A percentile compares a stretch with the other conserved stretches of the same genome.
These are phyloP conservation scores for Leptographium wingfieldii DNA, from an alignment of 2,329 filamentous ascomycete genomes.

Conservation along the genomic window DNA sequence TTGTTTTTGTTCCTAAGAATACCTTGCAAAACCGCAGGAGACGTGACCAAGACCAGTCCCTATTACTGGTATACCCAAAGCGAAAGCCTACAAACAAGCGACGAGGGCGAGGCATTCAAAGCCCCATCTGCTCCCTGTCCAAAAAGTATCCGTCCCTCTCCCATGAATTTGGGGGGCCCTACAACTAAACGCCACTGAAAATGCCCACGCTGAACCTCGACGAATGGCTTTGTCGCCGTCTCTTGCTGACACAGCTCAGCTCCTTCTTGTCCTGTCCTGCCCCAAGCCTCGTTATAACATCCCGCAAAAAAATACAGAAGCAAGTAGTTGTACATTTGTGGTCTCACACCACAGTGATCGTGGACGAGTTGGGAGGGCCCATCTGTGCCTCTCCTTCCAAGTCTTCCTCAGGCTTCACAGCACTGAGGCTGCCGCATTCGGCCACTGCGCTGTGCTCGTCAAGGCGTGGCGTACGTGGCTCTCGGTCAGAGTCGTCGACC, in stretches of 20 bases:
- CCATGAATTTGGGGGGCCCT: not conserved
- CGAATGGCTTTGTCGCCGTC: not conserved
- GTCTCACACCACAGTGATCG: slow-evolving; percentile 5
- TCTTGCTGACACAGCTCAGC: not conserved
- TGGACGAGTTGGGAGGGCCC: slow-evolving; percentile 4
- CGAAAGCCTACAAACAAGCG: not conserved
- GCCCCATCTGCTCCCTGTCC: not conserved
- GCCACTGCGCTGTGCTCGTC: slow-evolving; percentile 1
- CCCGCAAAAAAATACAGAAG: not conserved
- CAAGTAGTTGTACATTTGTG: not conserved
- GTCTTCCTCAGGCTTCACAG: not conserved
- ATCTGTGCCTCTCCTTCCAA: slow-evolving; percentile 1
- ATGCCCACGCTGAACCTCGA: slow-evolving; percentile 4
- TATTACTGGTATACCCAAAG: not conserved
- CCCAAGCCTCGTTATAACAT: not conserved
- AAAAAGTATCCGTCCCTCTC: not conserved
- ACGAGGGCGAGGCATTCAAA: not conserved
- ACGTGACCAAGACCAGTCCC: not conserved
- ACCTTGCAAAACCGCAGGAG: not conserved
- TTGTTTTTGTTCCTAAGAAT: not conserved
- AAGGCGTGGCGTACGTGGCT: slow-evolving; percentile 11
- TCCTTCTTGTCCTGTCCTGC: not conserved
- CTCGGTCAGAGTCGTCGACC: slow-evolving; percentile 10
- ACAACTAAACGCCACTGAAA: slow-evolving; percentile 1
- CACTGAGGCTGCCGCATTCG: not conserved